phyloP scores from a whole-genome alignment of 768 basidiomycete species.

The Termitomyces sp. region DNA sequence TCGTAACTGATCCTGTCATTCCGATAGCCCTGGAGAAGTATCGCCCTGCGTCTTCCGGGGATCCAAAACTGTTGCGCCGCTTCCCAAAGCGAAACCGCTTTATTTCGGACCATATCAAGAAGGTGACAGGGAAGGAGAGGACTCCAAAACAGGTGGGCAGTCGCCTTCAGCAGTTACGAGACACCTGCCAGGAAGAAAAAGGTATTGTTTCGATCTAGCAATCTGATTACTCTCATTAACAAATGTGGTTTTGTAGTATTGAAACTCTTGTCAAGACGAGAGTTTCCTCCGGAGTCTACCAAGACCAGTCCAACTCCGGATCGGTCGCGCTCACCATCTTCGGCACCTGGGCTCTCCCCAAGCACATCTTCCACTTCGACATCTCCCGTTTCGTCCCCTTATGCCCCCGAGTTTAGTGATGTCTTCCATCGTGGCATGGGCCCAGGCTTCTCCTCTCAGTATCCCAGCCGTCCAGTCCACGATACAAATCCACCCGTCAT shows the following conservation, averaged over 20 bases:
- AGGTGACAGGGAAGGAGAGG: constrained; percentile 49
- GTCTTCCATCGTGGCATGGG: constrained; percentile 1
- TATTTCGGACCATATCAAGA: constrained; percentile 61
- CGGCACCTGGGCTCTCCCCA: constrained; percentile 8
- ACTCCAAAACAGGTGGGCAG: constrained; percentile 72
- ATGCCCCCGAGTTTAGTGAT: constrained; percentile 11
- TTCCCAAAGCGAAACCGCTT: constrained; percentile 67
- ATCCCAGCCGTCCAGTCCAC: background rate
- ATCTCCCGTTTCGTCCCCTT: constrained; percentile 13
- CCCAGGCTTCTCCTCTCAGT: constrained; percentile 3
- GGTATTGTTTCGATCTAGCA: constrained; percentile 36
- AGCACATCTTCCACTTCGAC: constrained; percentile 10
- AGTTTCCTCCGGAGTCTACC: constrained; percentile 9
- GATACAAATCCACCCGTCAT: constrained; percentile 6
- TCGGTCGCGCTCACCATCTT: constrained; percentile 11
- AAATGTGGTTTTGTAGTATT: constrained; percentile 15
- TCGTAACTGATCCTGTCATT: background rate
- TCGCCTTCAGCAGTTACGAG: constrained; percentile 64
- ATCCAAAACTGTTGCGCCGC: constrained; percentile 50
- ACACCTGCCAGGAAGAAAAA: constrained; percentile 53
- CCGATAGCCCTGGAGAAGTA: constrained; percentile 52
- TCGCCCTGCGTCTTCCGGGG: constrained; percentile 47
- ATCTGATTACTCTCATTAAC: background rate
- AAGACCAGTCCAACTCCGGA: constrained; percentile 6
- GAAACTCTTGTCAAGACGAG: constrained; percentile 21